phyloP scores from a whole-genome alignment of 805 yeast species.

The Candida hungchunana region DNA sequence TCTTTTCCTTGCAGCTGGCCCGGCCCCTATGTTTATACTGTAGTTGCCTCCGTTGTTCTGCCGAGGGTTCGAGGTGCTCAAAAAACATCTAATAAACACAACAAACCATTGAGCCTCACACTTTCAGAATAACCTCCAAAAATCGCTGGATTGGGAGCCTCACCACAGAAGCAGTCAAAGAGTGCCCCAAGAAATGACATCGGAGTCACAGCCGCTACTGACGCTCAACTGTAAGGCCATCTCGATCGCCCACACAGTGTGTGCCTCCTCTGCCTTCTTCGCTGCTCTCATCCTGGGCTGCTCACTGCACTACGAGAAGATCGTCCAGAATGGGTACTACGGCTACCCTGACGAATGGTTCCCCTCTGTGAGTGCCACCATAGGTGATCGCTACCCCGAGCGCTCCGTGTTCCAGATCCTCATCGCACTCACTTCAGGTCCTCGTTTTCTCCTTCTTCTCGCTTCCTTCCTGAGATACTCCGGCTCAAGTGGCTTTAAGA shows the following conservation, averaged over 20 bases:
- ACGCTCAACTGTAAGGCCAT: conserved; percentile 60
- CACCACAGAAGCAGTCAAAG: too few species aligned
- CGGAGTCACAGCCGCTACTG: conserved; percentile 26
- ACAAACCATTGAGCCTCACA: too few species aligned
- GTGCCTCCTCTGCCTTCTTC: conserved; percentile 70
- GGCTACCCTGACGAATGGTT: conserved; percentile 99
- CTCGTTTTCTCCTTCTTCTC: conserved; percentile 66
- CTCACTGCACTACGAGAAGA: conserved; percentile 77
- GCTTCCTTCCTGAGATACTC: conserved; percentile 48
- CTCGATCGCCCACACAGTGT: conserved; percentile 67
- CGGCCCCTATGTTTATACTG: too few species aligned
- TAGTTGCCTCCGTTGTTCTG: too few species aligned
- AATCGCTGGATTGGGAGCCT: too few species aligned
- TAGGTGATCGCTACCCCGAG: conserved; percentile 96
- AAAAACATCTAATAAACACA: too few species aligned
- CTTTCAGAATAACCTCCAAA: too few species aligned
- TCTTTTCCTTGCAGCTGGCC: too few species aligned
- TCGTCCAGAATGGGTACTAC: conserved; percentile 78
- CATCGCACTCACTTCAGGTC: conserved; percentile 92
- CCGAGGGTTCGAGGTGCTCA: too few species aligned
- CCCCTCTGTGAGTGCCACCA: conserved; percentile 94
- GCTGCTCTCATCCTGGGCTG: conserved; percentile 74
- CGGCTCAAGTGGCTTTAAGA: conserved; percentile 27
- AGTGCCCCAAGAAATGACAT: too few species aligned
- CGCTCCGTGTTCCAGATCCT: conserved; percentile 86